Evolutionary conservation across 2,329 filamentous ascomycete genomes (phyloP), one percentile per base, ranked within the genome.

Genomic region (Fusarium paranaense): DNA sequence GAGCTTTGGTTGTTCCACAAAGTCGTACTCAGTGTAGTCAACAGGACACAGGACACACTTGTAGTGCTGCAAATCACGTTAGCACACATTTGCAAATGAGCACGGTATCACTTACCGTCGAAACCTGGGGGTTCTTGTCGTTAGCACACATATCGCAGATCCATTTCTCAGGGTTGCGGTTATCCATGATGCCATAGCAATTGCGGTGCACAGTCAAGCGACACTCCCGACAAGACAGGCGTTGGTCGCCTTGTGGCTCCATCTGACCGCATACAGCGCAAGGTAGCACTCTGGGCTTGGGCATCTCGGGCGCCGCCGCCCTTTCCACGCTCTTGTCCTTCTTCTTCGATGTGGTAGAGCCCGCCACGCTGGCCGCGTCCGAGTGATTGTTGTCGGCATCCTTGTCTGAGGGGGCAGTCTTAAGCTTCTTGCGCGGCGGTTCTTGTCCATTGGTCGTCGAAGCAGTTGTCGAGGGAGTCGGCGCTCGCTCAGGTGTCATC

Each of bases 121-220:
- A 98, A 52, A 97, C 92, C 75, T 94, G 92, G 6, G 96, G 95
- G 78, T 93, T 96, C 81, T 95, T 95, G 81, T 99, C 97, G 80
- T 99, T 99, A 40, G 91, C 88, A 83, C 97, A 99, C 90, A 95
- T 97, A 83, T 98, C 97, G 82, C 97, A 99, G 45, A 93, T 90
- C 97, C 97, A 99, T 83, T 97, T 97, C 52, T 88, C 89, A 35
- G 90, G 88, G 63, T 88, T 88, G 47, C 94, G 90, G 66, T 92
- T 91, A 54, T 92, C 90, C 42, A 89, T 75, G 35, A 98, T 88
- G n/a, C 97, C 97, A 80, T 98, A 99, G 83, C 97, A 99, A 71
- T 91, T 91, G 63, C 94, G 93, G 82, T 99, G 97, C 27, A 98
- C 96, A 5, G 95, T 95, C 82, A 99, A 85, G 62, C 95, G 93